Evolutionary conservation across 1,284 basidiomycete species (phyloP).

Genomic region (Inonotus hispidus): DNA sequence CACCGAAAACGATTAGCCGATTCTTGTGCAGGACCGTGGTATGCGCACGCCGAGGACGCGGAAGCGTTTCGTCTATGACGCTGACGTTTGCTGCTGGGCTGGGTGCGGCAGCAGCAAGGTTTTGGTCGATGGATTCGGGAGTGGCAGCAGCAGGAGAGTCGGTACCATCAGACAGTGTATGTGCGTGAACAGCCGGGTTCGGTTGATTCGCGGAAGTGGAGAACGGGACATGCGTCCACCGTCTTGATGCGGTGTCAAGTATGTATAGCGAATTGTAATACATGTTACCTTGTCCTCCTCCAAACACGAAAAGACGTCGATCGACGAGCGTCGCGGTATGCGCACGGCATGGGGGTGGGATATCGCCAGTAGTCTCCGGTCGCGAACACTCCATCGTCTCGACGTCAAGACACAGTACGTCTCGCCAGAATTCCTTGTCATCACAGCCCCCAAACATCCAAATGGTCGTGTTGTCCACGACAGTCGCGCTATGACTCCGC

Average conservation of each 20-base stretch:
- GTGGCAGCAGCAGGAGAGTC: conserved; percentile 6
- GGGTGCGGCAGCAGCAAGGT: background rate
- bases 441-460: conserved; percentile 93
- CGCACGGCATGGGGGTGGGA: conserved; percentile 79
- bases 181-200: conserved; percentile 12
- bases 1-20: conserved; percentile 85
- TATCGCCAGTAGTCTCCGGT: conserved; percentile 67
- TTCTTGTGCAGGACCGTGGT: conserved; percentile 73
- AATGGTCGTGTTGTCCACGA: conserved; percentile 69
- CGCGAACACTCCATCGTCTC: conserved; percentile 90
- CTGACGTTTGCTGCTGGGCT: background rate
- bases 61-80: conserved; percentile 30
- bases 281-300: conserved; percentile 75
- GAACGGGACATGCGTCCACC: conserved; percentile 56
- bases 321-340: conserved; percentile 87
- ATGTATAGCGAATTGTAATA: conserved; percentile 79
- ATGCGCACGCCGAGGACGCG: conserved; percentile 76
- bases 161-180: conserved; percentile 12
- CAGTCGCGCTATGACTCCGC: conserved; percentile 79
- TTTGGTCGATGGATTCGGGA: conserved; percentile 21
- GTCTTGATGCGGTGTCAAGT: conserved; percentile 71
- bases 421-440: conserved; percentile 68
- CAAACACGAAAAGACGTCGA: conserved; percentile 75
- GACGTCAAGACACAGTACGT: conserved; percentile 83
- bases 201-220: conserved; percentile 21